Conservation (phyloP, 2,329 filamentous ascomycete genomes). For the Xylariaceae sp. region DNA sequence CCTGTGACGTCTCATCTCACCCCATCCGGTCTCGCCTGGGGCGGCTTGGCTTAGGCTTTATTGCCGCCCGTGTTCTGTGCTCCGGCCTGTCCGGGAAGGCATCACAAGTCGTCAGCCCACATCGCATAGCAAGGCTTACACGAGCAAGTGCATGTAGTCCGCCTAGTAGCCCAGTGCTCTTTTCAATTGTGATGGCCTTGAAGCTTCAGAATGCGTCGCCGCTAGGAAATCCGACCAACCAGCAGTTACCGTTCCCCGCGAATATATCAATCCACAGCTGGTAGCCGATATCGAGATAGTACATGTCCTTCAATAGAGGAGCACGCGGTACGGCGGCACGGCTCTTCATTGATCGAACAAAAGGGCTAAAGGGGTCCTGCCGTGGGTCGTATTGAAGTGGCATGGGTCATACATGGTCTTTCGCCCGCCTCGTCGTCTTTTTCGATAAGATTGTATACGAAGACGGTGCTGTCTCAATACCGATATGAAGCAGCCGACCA, state of each 20-base stretch:
- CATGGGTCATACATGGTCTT: background rate
- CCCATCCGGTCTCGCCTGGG: background rate
- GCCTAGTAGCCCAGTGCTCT: background rate
- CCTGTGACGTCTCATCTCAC: slow-evolving; percentile 10
- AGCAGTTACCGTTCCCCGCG: background rate
- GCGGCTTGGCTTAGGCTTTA: slow-evolving; percentile 14
- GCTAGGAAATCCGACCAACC: background rate
- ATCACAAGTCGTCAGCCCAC: slow-evolving; percentile 9
- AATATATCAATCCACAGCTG: background rate
- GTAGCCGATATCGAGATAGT: background rate
- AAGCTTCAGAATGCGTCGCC: background rate
- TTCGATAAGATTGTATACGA: background rate
- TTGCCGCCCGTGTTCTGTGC: background rate
- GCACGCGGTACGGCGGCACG: slow-evolving; percentile 13
- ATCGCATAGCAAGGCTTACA: background rate
- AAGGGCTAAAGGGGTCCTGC: too few relatives aligned
- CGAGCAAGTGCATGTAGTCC: background rate
- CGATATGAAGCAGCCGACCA: background rate
- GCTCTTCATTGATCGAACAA: background rate
- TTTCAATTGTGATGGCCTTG: background rate
- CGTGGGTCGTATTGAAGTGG: too few relatives aligned
- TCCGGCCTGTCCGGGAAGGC: slow-evolving; percentile 11
- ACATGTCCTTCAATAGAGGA: background rate
- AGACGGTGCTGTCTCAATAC: background rate
- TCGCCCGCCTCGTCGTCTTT: background rate